Conservation (phyloP, 192 early-diverging fungal genomes). For the Entomortierella beljakovae region DNA sequence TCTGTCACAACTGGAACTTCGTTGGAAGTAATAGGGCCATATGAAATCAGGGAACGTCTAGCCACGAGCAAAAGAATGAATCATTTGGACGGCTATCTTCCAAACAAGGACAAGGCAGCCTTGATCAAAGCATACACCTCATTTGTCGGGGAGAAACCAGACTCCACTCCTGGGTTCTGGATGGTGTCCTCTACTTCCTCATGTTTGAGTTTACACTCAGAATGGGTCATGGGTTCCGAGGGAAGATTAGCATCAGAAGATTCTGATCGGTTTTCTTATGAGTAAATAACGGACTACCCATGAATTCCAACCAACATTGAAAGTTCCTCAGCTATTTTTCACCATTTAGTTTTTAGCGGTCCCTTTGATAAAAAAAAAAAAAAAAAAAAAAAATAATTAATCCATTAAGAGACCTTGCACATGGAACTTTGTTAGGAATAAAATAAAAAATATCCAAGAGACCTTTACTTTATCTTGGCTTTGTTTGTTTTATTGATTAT, state of each 20-base stretch:
- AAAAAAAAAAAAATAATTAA: no score
- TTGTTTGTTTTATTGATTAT: no score
- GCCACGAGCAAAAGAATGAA: neutral
- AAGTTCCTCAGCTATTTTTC: no score
- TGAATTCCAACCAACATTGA: no score
- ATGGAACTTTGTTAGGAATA: no score
- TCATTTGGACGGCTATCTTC: neutral
- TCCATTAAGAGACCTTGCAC: no score
- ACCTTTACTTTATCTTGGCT: no score
- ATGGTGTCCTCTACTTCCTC: neutral
- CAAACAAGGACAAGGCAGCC: neutral
- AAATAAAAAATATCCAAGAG: no score
- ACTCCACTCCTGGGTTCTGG: neutral
- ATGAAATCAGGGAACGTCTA: neutral
- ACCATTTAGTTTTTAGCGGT: no score
- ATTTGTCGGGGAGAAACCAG: neutral
- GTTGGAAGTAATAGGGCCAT: neutral
- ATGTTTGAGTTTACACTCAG: neutral
- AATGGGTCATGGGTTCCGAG: neutral
- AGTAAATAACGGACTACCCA: no score
- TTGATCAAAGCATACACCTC: neutral
- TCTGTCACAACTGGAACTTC: neutral
- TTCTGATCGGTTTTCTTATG: no score
- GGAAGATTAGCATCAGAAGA: neutral
- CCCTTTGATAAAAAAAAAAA: no score